Evolutionary conservation across 2,329 filamentous ascomycete species (phyloP), one percentile per base, ranked within the genome.

Genomic region (Cladophialophora psammophila): DNA sequence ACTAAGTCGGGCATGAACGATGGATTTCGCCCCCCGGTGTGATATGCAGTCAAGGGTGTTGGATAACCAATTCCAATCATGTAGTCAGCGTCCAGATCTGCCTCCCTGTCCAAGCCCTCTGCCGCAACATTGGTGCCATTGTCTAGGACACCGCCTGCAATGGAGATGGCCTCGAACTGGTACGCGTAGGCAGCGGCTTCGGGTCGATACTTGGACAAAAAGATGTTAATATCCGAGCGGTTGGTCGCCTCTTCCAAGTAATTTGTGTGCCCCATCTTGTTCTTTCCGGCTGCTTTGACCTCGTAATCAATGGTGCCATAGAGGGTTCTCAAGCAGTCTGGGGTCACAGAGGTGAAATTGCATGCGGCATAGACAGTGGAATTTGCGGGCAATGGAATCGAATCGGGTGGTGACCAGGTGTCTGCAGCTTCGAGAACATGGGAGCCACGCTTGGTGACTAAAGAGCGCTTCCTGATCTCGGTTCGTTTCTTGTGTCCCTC

Each of bases 251-350:
- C 80, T 26, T 78, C 78, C 13, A 84, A 74, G 72, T 80, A 85
- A 72, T 84, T 81, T 40, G 76, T 80, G 59, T 84, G 78, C 12
- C 74, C 82, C 60, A 85, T 76, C 45, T 74, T 76, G 71, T 83
- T 84, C 69, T 77, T 77, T 35, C 77, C 75, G 8, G 77, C 72
- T 3, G 79, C 77, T 59, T 82, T 77, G 0, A 82, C 80, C 67
- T 78, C 78, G 78, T 87, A 88, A 71, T 83, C 79, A 71, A 85
- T 82, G 13, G 84, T 87, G 15, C 80, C 78, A 74, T 87, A 87
- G 0, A 87, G 77, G 4, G 81, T 84, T 58, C 83, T 78, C 69
- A 87, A 80, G 73, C 85, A 87, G 60, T 82, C 77, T 2, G 84
- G 84, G 0, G 85, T 86, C 12, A 85, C 81, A 13, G 82, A 82